Evolutionary conservation across 2,329 filamentous ascomycete species (phyloP), one percentile per base, ranked within the genome.

Genomic region (Trichoderma aggressivum): DNA sequence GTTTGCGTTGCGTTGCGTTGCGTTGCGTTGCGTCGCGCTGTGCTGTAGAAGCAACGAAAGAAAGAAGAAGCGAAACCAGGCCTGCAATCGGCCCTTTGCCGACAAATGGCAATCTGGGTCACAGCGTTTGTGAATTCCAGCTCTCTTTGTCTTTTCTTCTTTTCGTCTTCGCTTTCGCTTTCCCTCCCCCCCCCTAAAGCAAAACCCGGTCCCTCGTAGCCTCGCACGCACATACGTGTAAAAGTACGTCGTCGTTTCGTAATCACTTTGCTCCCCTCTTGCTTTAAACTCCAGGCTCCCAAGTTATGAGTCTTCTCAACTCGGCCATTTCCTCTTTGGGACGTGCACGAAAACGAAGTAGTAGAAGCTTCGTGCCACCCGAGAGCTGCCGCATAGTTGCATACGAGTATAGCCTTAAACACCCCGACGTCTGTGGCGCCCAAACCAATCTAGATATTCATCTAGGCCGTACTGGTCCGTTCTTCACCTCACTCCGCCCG

Each of bases 321-420:
- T 61, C 65, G 65, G 65, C 56, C 39, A 69, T 60, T 61, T 61
- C 65, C 56, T 53, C 55, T 69, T 69, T 69, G 56, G 65, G 65
- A 69, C 39, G 39, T 11, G 43, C 53, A 69, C 65, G 65, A 69
- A 53, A 69, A 60, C 56, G 65, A 69, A 43, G 65, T 18, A 50
- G 55, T 18, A 53, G 56, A 60, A 61, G 65, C 55, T 58, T 69
- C 11, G 56, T 36, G 55, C 56, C 55, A 69, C 56, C 65, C 55
- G 56, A 60, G 65, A 68, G 18, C 16, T 50, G 56, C 65, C 28
- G 56, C 21, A 43, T 69, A 69, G 28, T 36, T 69, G 65, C 65
- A 69, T 69, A n/a, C n/a, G n/a, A n/a, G n/a, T n/a, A 61, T 21
- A 53, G 53, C 61, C 43, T 63, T 63, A 21, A 43, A 43, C 39